phyloP scores from a whole-genome alignment of 2,329 filamentous ascomycete species.

The Paecilomyces niveus region DNA sequence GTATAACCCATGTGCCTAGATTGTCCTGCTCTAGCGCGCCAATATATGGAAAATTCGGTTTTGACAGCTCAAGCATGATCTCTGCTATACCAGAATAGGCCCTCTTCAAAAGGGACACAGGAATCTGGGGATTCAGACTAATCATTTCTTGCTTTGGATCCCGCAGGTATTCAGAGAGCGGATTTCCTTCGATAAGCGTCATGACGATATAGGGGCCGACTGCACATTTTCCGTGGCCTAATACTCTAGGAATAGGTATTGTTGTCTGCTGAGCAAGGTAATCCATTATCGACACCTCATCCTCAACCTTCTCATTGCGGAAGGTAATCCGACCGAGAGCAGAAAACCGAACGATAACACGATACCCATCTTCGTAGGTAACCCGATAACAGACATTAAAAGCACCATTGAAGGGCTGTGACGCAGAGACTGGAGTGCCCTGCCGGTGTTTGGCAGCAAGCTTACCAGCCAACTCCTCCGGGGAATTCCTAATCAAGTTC shows the following conservation, averaged over 20 bases:
- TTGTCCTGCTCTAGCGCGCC: conserved; percentile 9
- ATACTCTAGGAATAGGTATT: conserved; percentile 18
- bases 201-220: conserved; percentile 19
- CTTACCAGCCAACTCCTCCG: conserved; percentile 17
- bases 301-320: conserved; percentile 20
- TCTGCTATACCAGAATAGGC: conserved; percentile 18
- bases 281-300: conserved; percentile 19
- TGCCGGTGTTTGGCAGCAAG: conserved; percentile 14
- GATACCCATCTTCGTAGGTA: conserved; percentile 15
- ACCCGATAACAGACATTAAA: conserved; percentile 26
- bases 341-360: conserved; percentile 21
- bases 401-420: conserved; percentile 17
- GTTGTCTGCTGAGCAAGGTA: conserved; percentile 17
- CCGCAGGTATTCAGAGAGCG: conserved; percentile 15
- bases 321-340: conserved; percentile 18
- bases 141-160: conserved; percentile 10
- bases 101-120: conserved; percentile 11
- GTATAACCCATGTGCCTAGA: conserved; percentile 1
- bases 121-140: conserved; percentile 11
- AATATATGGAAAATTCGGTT: conserved; percentile 17
- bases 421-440: conserved; percentile 12
- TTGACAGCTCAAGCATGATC: conserved; percentile 19
- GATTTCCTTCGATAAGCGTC: conserved; percentile 17
- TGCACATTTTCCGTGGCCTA: conserved; percentile 13
- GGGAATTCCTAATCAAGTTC: conserved; percentile 13